Conservation (phyloP, 1,284 basidiomycete species). For the Ustilago loliicola region DNA sequence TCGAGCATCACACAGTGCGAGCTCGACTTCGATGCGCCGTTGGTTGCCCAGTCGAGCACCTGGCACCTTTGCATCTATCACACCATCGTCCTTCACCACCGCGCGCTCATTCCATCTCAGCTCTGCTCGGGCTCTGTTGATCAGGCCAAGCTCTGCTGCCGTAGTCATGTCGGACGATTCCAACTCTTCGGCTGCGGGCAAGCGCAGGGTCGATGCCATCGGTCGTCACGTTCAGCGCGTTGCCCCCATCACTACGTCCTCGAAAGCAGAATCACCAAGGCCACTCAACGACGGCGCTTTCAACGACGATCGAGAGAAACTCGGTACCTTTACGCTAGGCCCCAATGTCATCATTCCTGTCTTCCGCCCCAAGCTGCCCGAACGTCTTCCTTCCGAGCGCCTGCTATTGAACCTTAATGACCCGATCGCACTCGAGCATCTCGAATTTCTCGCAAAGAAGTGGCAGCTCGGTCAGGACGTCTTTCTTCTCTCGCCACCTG, state of each 20-base stretch:
- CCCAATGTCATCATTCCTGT: constrained; percentile 66
- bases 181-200: constrained; percentile 26
- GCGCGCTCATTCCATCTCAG: not conserved
- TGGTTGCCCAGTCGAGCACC: constrained; percentile 18
- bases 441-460: constrained; percentile 69
- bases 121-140: not conserved
- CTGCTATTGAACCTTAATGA: constrained; percentile 66
- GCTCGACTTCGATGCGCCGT: constrained; percentile 29
- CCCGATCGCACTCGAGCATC: constrained; percentile 65
- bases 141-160: not conserved
- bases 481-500: constrained; percentile 69
- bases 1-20: not conserved
- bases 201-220: constrained; percentile 42
- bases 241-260: constrained; percentile 35
- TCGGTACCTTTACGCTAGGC: constrained; percentile 65
- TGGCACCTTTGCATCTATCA: constrained; percentile 4
- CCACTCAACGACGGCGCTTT: constrained; percentile 22
- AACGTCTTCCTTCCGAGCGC: constrained; percentile 59
- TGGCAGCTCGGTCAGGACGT: constrained; percentile 69
- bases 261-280: constrained; percentile 20
- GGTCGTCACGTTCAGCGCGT: constrained; percentile 44
- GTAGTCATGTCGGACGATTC: constrained; percentile 42
- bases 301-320: constrained; percentile 37
- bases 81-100: not conserved
- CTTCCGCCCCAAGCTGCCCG: constrained; percentile 53